phyloP scores from a whole-genome alignment of 1,139 yeast species.

The Geotrichum bryndzae region DNA sequence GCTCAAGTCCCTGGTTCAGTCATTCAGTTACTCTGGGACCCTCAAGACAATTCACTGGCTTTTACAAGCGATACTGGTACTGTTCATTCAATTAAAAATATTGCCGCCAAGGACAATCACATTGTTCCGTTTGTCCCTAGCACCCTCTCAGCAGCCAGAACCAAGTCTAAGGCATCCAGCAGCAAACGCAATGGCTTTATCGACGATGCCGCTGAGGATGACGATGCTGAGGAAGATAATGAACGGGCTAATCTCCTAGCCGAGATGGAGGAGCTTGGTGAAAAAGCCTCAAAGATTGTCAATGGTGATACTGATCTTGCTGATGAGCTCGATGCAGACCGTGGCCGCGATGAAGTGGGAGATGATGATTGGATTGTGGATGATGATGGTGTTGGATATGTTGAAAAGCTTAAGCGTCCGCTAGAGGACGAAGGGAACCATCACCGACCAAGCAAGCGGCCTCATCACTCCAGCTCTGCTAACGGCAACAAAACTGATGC shows the following conservation, averaged over 20 bases:
- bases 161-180: not conserved
- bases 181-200: not conserved
- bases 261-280: conserved; percentile 29
- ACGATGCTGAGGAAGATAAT: conserved; percentile 28
- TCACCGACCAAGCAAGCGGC: conserved; percentile 5
- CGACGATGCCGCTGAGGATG: conserved; percentile 18
- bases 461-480: not conserved
- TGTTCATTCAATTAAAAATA: conserved; percentile 24
- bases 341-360: conserved; percentile 30
- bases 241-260: conserved; percentile 22
- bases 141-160: not conserved
- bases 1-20: conserved; percentile 17
- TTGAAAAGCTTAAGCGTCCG: conserved; percentile 1
- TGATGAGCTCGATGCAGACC: conserved; percentile 4
- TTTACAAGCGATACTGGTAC: conserved; percentile 34
- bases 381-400: conserved; percentile 44
- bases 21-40: conserved; percentile 35
- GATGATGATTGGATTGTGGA: conserved; percentile 47
- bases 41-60: conserved; percentile 32
- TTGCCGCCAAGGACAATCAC: not conserved
- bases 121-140: conserved; percentile 1
- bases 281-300: conserved; percentile 24
- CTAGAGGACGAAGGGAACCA: not conserved
- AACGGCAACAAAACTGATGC: not conserved
- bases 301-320: conserved; percentile 10